A percentile compares a stretch with the other conserved stretches of the same genome.
These are phyloP conservation scores for Hygrocybe punicea DNA, from an alignment of 768 basidiomycete species.

Conservation along the genomic window DNA sequence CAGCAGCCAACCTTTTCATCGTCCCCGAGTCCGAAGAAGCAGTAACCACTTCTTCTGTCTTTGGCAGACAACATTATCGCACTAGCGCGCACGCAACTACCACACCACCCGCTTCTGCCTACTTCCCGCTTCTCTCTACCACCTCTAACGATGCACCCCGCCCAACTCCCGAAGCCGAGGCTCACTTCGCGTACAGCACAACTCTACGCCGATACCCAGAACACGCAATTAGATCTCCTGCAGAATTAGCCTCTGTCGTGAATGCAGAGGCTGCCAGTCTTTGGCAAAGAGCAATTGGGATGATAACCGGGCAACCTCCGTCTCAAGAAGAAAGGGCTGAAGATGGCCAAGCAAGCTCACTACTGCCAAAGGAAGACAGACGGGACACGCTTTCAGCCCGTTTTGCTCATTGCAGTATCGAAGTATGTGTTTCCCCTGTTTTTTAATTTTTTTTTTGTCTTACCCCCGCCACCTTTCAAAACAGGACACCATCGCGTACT, in stretches of 20 bases:
- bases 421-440: conserved; percentile 43
- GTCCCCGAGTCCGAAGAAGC: conserved; percentile 23
- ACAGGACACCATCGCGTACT: conserved; percentile 73
- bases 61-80: conserved; percentile 19
- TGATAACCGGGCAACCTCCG: conserved; percentile 38
- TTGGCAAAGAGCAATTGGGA: conserved; percentile 46
- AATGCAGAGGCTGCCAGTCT: conserved; percentile 49
- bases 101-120: conserved; percentile 79
- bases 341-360: conserved; percentile 37
- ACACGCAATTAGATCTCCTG: conserved; percentile 49
- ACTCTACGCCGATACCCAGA: conserved; percentile 66
- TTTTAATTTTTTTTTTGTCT: neutral
- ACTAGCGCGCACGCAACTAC: conserved; percentile 28
- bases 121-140: conserved; percentile 61
- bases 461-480: too few relatives aligned
- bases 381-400: conserved; percentile 61
- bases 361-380: conserved; percentile 30
- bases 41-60: conserved; percentile 38
- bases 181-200: conserved; percentile 82
- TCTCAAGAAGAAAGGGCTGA: conserved; percentile 35
- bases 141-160: conserved; percentile 49
- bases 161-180: conserved; percentile 59
- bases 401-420: conserved; percentile 62
- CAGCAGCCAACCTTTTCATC: conserved; percentile 32
- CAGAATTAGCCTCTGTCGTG: conserved; percentile 45